phyloP scores from a whole-genome alignment of 495 filamentous ascomycete species.

The Jackrogersella multiformis region DNA sequence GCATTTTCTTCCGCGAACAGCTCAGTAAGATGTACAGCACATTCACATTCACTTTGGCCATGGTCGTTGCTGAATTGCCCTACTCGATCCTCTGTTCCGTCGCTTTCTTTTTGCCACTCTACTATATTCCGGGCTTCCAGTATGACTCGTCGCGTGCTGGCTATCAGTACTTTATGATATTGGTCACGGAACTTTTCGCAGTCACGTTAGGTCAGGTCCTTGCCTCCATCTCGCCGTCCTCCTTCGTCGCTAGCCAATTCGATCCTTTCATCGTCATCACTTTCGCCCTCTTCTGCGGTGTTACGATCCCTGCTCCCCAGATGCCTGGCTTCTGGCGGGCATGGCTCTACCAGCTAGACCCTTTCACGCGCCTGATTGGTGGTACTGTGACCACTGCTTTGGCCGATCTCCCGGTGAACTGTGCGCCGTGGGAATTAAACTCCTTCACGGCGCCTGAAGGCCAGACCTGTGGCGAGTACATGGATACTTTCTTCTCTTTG shows the following conservation, averaged over 20 bases:
- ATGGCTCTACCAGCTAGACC: constrained; percentile 85
- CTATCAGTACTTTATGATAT: constrained; percentile 83
- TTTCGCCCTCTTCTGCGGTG: constrained; percentile 85
- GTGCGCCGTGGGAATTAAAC: constrained; percentile 65
- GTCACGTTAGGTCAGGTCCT: constrained; percentile 76
- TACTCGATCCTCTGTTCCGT: constrained; percentile 79
- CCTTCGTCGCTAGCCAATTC: constrained; percentile 75
- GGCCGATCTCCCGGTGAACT: constrained; percentile 69
- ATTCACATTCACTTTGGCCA: constrained; percentile 74
- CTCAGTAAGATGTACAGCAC: constrained; percentile 80
- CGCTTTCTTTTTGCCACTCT: constrained; percentile 76
- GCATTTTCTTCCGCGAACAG: constrained; percentile 81
- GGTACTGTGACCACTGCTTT: constrained; percentile 82
- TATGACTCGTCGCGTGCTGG: constrained; percentile 67
- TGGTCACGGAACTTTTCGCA: constrained; percentile 80
- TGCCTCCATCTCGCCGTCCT: constrained; percentile 71
- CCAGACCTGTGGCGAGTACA: constrained; percentile 76
- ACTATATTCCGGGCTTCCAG: constrained; percentile 75
- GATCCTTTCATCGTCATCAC: constrained; percentile 84
- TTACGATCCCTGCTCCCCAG: constrained; percentile 76
- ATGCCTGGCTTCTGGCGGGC: constrained; percentile 81
- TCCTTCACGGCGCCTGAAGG: constrained; percentile 67
- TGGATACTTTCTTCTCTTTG: constrained; percentile 69
- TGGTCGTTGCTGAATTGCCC: constrained; percentile 79
- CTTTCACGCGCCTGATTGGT: constrained; percentile 82